These are phyloP conservation scores for Trichoderma simmonsii DNA, from an alignment of 2,329 filamentous ascomycete species.

Conservation along the genomic window DNA sequence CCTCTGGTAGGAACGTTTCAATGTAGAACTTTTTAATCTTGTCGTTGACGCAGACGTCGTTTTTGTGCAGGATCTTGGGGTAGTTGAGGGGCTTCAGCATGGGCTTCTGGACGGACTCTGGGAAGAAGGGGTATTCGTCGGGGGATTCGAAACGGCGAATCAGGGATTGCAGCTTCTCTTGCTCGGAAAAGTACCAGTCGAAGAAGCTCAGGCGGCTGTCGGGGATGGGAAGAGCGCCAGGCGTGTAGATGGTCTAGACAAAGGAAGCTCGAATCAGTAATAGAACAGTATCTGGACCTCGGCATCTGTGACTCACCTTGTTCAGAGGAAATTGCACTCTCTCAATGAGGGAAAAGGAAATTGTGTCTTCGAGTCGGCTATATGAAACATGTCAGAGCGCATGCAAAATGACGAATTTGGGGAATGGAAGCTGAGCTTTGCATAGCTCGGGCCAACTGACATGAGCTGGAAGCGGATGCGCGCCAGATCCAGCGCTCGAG, in stretches of 20 bases:
- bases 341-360: conserved; percentile 95
- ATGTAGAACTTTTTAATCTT: conserved; percentile 86
- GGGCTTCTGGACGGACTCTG: conserved; percentile 70
- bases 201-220: conserved; percentile 73
- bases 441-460: conserved; percentile 47
- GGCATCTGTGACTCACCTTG: conserved; percentile 33
- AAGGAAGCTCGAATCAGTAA: conserved; percentile 1
- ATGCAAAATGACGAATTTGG: neutral
- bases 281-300: neutral
- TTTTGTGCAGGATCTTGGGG: conserved; percentile 80
- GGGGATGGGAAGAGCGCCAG: conserved; percentile 77
- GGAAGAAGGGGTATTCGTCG: conserved; percentile 98
- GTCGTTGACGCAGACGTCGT: conserved; percentile 86
- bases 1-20: conserved; percentile 74
- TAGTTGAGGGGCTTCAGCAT: conserved; percentile 88
- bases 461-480: conserved; percentile 94
- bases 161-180: conserved; percentile 86
- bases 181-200: conserved; percentile 89
- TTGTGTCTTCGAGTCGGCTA: conserved; percentile 95
- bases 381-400: conserved; percentile 16
- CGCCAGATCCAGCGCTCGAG: conserved; percentile 80
- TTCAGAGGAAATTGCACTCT: conserved; percentile 97
- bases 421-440: neutral
- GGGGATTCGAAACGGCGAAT: conserved; percentile 94
- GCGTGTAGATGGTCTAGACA: conserved; percentile 69